Conservation (phyloP, 1,284 basidiomycete species). For the Cutaneotrichosporon cavernicola region DNA sequence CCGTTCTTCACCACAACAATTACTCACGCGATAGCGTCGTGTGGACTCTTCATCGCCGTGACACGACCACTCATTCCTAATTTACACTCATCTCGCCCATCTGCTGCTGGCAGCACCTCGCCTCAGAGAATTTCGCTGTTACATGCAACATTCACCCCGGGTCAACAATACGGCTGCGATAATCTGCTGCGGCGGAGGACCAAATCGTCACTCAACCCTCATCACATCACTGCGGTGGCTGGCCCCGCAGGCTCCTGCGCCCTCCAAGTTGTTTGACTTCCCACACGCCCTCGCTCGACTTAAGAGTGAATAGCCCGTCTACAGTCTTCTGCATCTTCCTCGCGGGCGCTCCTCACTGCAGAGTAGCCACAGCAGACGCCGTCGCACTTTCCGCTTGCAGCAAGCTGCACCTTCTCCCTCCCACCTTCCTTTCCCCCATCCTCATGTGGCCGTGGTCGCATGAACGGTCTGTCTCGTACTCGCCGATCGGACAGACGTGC, state of each 20-base stretch:
- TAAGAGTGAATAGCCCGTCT: neutral
- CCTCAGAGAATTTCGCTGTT: too few relatives aligned
- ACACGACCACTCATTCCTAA: too few relatives aligned
- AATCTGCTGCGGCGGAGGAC: neutral
- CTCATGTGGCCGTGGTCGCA: neutral
- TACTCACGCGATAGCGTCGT: too few relatives aligned
- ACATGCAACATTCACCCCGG: too few relatives aligned
- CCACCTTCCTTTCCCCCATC: neutral
- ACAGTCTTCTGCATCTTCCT: neutral
- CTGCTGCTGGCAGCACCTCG: too few relatives aligned
- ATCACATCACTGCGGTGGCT: neutral
- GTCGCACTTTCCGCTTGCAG: neutral
- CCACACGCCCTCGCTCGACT: neutral
- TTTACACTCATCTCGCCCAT: too few relatives aligned
- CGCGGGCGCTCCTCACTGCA: neutral
- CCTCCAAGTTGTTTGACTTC: neutral
- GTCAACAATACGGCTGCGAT: neutral
- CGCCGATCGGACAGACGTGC: conserved; percentile 4
- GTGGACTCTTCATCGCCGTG: too few relatives aligned
- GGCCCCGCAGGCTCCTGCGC: neutral
- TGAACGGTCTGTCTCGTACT: neutral
- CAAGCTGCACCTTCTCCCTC: neutral
- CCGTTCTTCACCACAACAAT: too few relatives aligned
- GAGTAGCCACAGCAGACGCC: neutral
- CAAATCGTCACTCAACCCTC: neutral